Evolutionary conservation across 2,329 filamentous ascomycete species (phyloP).

Genomic region (Lasiodiplodia citricola): DNA sequence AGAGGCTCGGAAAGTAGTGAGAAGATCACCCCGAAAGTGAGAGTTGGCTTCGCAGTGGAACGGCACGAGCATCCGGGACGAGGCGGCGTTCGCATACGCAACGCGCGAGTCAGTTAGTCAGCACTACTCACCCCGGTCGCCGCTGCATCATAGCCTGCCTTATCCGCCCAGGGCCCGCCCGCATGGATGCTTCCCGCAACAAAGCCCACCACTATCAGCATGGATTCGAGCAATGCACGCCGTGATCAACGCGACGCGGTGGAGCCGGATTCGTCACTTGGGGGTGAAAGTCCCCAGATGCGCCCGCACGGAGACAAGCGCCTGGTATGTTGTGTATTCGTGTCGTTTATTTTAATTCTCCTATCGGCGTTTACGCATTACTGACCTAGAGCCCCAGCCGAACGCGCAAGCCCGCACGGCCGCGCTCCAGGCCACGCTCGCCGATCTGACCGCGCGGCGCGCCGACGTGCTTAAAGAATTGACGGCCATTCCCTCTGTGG

Average conservation of each 20-base stretch:
- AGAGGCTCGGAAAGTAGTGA: conserved; percentile 2
- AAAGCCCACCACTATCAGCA: not conserved
- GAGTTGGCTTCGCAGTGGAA: not conserved
- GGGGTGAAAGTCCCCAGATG: conserved; percentile 2
- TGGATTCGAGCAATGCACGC: not conserved
- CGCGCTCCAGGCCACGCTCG: conserved; percentile 50
- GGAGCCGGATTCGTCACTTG: not conserved
- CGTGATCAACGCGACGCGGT: conserved; percentile 1
- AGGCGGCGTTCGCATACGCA: conserved; percentile 10
- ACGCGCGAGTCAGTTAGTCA: conserved; percentile 18
- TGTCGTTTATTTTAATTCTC: not conserved
- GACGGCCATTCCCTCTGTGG: conserved; percentile 37
- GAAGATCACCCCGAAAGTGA: not conserved
- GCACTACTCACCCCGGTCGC: conserved; percentile 3
- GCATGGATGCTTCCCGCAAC: not conserved
- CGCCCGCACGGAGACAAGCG: conserved; percentile 5
- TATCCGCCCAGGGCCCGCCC: not conserved
- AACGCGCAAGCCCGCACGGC: not conserved
- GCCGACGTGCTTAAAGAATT: conserved; percentile 41
- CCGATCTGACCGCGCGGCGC: conserved; percentile 52
- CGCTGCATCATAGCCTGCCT: conserved; percentile 24
- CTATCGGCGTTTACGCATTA: conserved; percentile 4
- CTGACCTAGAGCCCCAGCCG: conserved; percentile 18
- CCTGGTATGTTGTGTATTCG: conserved; percentile 14
- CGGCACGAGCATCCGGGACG: not conserved